phyloP scores from a whole-genome alignment of 495 filamentous ascomycete genomes.

The Hypoxylon trugodes region DNA sequence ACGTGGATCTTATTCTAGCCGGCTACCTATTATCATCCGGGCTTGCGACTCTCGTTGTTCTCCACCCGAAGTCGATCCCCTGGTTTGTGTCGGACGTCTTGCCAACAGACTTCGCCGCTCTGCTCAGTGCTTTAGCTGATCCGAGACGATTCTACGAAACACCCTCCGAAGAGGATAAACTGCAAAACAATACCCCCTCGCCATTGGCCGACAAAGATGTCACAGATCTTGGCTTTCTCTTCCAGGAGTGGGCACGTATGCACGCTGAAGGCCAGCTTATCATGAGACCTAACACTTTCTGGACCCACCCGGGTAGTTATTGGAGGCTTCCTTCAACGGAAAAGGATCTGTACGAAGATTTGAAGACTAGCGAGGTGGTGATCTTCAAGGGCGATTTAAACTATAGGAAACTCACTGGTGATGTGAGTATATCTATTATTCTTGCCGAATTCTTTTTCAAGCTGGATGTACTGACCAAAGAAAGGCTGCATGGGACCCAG shows the following conservation, averaged over 20 bases:
- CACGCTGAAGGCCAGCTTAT: constrained; percentile 84
- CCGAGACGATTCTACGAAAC: constrained; percentile 80
- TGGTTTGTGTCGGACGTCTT: constrained; percentile 98
- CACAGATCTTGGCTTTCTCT: constrained; percentile 75
- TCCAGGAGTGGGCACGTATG: constrained; percentile 78
- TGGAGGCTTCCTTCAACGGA: constrained; percentile 81
- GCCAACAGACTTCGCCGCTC: constrained; percentile 79
- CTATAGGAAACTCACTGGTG: constrained; percentile 88
- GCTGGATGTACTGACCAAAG: constrained; percentile 10
- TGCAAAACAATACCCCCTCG: constrained; percentile 61
- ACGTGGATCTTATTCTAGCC: constrained; percentile 89
- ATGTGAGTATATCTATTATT: constrained; percentile 65
- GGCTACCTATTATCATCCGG: constrained; percentile 85
- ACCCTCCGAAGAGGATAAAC: constrained; percentile 69
- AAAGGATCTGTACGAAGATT: constrained; percentile 73
- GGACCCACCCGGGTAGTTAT: constrained; percentile 84
- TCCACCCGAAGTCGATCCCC: constrained; percentile 92
- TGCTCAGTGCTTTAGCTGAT: constrained; percentile 77
- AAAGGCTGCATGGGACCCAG: constrained; percentile 84
- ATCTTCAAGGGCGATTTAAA: constrained; percentile 98
- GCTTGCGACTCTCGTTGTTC: constrained; percentile 84
- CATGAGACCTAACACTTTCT: constrained; percentile 84
- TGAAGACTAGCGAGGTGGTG: constrained; percentile 87
- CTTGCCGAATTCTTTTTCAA: constrained; percentile 11
- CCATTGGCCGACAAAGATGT: constrained; percentile 73